Percentiles rank a stretch among this genome's conserved stretches.
Conservation (phyloP, 257 asterid genomes). For the Ophiorrhiza pumila region DNA sequence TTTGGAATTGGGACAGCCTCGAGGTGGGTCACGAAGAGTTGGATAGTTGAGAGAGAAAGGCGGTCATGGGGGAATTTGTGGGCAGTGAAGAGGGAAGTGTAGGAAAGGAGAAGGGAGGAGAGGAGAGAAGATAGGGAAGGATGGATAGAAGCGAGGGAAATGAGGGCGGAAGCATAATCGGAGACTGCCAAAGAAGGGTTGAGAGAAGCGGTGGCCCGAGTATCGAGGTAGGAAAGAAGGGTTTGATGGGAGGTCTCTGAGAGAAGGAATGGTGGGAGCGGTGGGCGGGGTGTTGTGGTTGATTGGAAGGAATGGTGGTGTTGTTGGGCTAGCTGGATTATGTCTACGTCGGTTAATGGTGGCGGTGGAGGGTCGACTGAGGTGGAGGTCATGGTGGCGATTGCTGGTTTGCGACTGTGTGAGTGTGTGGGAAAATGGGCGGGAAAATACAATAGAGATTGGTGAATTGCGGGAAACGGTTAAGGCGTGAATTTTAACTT, state of each 20-base stretch:
- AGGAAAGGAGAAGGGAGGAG: constrained; percentile 48
- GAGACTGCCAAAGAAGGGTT: constrained; percentile 46
- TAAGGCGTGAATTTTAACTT: neutral
- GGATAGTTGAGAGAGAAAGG: constrained; percentile 47
- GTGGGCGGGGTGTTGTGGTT: constrained; percentile 7
- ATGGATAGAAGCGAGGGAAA: constrained; percentile 53
- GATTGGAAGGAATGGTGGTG: constrained; percentile 35
- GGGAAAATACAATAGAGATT: constrained; percentile 11
- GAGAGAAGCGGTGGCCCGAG: constrained; percentile 50
- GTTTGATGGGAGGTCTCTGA: constrained; percentile 46
- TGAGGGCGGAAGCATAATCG: constrained; percentile 56
- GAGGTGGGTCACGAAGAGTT: constrained; percentile 54
- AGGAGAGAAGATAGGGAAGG: constrained; percentile 51
- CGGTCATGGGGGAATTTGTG: constrained; percentile 56
- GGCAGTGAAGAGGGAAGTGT: constrained; percentile 55
- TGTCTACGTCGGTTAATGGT: constrained; percentile 52
- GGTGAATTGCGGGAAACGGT: neutral
- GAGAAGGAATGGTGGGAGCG: constrained; percentile 57
- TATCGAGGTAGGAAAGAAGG: constrained; percentile 54
- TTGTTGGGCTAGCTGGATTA: constrained; percentile 52
- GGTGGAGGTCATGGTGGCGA: constrained; percentile 36
- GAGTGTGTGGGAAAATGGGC: constrained; percentile 10
- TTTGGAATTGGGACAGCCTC: constrained; percentile 38
- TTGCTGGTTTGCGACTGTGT: constrained; percentile 4
- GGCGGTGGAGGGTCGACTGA: constrained; percentile 31